Evolutionary conservation across 202 grass and related monocot species (phyloP).

Genomic region (Digitaria exilis): DNA sequence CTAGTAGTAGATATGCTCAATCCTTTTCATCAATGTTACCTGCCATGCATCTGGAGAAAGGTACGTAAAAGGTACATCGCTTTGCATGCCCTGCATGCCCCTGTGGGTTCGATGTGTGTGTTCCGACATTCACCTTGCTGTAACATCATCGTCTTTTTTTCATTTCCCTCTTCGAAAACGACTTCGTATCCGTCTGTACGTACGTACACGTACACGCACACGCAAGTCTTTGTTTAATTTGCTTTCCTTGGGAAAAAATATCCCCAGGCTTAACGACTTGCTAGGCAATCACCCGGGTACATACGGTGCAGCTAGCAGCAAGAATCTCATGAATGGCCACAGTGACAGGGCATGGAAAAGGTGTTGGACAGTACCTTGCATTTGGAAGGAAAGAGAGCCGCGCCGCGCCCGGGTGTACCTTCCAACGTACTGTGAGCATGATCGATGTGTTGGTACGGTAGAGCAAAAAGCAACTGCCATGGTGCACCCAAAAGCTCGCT

Average conservation of each 20-base stretch:
- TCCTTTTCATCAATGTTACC: not conserved
- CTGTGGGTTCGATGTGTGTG: not conserved
- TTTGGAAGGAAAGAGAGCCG: not conserved
- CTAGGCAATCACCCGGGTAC: not conserved
- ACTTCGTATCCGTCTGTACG: not conserved
- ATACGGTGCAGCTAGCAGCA: not conserved
- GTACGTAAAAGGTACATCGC: not conserved
- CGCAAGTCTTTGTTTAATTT: not conserved
- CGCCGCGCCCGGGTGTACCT: not conserved
- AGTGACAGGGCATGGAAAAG: slow-evolving; percentile 2
- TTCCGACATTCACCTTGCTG: slow-evolving; percentile 34
- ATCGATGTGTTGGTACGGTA: not conserved
- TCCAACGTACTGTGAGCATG: not conserved
- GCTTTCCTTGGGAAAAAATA: not conserved
- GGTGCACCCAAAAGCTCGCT: not conserved
- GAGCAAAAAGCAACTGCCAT: not conserved
- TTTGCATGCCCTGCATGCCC: not conserved
- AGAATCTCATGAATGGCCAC: slow-evolving; percentile 16
- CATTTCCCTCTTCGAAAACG: not conserved
- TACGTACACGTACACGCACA: too few species aligned
- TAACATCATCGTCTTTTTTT: not conserved
- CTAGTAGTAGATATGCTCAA: not conserved
- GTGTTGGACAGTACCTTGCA: not conserved
- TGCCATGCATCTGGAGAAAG: not conserved
- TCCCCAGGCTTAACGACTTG: not conserved